Evolutionary conservation across 2,329 filamentous ascomycete genomes (phyloP), one percentile per base, ranked within the genome.

Genomic region (Fusarium sp.): DNA sequence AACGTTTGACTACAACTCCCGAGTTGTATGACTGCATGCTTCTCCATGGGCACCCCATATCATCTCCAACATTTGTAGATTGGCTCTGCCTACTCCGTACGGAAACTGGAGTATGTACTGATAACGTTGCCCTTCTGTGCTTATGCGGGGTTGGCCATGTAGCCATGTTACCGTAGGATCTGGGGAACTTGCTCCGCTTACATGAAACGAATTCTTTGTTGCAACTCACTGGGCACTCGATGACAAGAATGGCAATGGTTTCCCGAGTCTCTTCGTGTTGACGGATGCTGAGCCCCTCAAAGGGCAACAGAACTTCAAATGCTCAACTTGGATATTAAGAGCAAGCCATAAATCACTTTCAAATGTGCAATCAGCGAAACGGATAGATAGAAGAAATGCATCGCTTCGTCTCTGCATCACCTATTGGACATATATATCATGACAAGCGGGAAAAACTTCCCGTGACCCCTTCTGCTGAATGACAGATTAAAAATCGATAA

Each of bases 31-130:
- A 24, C 26, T 38, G 48, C 51, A 41, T 61, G 38, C 14, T 56
- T 42, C 38, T 48, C 48, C 58, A 59, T 52, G 56, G 55, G 55
- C 41, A 58, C 30, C 55, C 52, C 55, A 55, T 55, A 55, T 55
- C 63, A 15, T 30, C 50, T 58, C 42, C 50, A 66, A 58, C 28
- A 48, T 52, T 26, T 52, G n/a, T 52, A 34, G 13, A 55, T 28
- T 41, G 34, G 51, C 47, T 32, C 7, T 50, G 28, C 22, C 24
- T 45, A 45, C 42, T 26, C 44, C 42, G 11, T 26, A 26, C 17
- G 24, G 24, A 42, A 4, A 34, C 32, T 34, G 32, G 14, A 34
- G 32, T 34, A 34, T 34, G n/a, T 28, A 18, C 13, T 48, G 26
- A 45, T 48, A 58, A 47, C n/a, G n/a, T 22, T 58, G n/a, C 20